Evolutionary conservation across 169 alveolate genomes (phyloP).

Genomic region (Besnoitia besnoiti): DNA sequence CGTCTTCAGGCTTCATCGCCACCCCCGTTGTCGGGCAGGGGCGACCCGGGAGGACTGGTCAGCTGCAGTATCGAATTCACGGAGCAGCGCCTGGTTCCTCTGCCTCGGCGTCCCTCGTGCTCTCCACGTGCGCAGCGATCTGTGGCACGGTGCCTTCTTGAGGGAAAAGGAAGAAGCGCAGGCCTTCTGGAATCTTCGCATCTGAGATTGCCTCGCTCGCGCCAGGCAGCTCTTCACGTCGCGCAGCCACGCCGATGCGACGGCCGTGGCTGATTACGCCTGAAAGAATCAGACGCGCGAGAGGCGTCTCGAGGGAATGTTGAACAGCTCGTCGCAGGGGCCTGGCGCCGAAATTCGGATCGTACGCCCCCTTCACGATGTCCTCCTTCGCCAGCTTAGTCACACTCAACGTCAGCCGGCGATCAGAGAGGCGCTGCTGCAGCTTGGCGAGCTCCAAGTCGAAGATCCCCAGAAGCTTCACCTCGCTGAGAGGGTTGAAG

Average conservation of each 20-base stretch:
- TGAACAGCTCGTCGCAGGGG: constrained; percentile 77
- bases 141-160: not conserved
- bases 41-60: too few relatives aligned
- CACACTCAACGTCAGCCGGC: not conserved
- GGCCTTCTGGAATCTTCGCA: not conserved
- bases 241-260: not conserved
- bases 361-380: constrained; percentile 41
- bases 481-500: constrained; percentile 77
- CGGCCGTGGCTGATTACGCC: not conserved
- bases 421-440: not conserved
- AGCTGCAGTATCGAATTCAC: too few relatives aligned
- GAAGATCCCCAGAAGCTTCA: constrained; percentile 48
- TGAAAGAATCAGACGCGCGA: constrained; percentile 77
- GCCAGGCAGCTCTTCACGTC: not conserved
- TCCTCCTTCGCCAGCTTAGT: not conserved
- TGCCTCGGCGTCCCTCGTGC: not conserved
- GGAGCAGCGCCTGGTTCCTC: not conserved
- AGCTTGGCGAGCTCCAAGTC: constrained; percentile 21
- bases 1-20: too few relatives aligned
- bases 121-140: not conserved
- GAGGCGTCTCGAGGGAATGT: constrained; percentile 78
- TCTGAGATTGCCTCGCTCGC: not conserved
- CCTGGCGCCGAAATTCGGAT: constrained; percentile 66
- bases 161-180: not conserved
- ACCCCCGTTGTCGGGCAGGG: too few relatives aligned